Evolutionary conservation across 306 rosid species (phyloP), one percentile per base, ranked within the genome.

Genomic region (Senna tora): DNA sequence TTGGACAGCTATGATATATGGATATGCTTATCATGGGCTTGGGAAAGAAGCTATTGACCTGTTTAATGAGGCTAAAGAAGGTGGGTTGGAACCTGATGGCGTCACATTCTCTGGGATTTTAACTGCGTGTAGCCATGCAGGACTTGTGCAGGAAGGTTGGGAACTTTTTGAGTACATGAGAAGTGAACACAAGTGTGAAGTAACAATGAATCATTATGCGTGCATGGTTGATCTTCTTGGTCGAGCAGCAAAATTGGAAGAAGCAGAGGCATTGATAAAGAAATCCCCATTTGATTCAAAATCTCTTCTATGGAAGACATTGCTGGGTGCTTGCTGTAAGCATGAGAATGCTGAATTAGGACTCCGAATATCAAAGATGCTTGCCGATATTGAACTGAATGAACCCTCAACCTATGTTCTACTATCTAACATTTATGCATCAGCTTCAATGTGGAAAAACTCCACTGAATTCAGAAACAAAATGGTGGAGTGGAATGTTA

Each of bases 1-100:
- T 64, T 83, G 79, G 84, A 83, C 87, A n/a, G 54, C 87, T 32
- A 75, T 83, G 87, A 79, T 83, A 67, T 83, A 80, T 53, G 84
- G 84, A 16, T 79, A 83, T 54, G 86, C 87, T 71, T 79, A 71
- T 75, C 70, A 83, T 43, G 87, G 87, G 62, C 79, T 75, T 61
- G 87, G 81, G 3, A 71, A 58, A 51, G 87, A 79, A 77, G 77
- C 84, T 66, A 60, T 79, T 67, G 76, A 75, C 42, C 74, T 83
- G 77, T 83, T 79, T 56, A 60, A 75, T 54, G 57, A 45, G 57
- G 80, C 80, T 65, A 53, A 38, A 70, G 79, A 79, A 83, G 75
- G 60, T 33, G 81, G 84, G 30, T 54, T 79, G 69, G 74, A 77
- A 71, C 83, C 83, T 59, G 86, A 82, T 55, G 76, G 83, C 34